These are phyloP conservation scores for Cladosporium sp. DNA, from an alignment of 2,329 filamentous ascomycete genomes.

Conservation along the genomic window DNA sequence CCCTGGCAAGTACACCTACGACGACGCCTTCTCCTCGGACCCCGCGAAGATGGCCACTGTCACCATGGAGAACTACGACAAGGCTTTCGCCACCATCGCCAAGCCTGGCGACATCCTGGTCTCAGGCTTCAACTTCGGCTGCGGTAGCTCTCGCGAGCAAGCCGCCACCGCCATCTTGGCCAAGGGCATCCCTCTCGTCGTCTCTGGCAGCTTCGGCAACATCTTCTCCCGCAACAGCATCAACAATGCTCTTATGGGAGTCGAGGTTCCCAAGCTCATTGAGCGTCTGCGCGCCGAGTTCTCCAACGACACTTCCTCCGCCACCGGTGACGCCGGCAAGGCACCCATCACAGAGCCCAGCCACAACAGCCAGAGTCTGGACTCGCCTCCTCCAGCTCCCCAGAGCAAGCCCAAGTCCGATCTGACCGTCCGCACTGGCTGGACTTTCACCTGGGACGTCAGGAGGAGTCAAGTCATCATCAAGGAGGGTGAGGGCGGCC, in stretches of 20 bases:
- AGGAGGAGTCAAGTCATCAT: slow-evolving; percentile 69
- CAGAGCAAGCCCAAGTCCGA: slow-evolving; percentile 50
- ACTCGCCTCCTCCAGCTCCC: slow-evolving; percentile 50
- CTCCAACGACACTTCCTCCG: slow-evolving; percentile 20
- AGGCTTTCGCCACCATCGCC: slow-evolving; percentile 64
- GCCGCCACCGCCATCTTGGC: slow-evolving; percentile 85
- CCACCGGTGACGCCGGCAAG: slow-evolving; percentile 31
- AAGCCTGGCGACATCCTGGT: slow-evolving; percentile 78
- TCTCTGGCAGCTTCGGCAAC: slow-evolving; percentile 79
- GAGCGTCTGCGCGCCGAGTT: slow-evolving; percentile 64
- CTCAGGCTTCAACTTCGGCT: slow-evolving; percentile 85
- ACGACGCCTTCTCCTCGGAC: slow-evolving; percentile 75
- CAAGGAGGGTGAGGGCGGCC: slow-evolving; percentile 67
- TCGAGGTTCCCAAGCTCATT: slow-evolving; percentile 70
- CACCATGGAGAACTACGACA: slow-evolving; percentile 94
- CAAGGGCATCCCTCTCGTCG: slow-evolving; percentile 76
- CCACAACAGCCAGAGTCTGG: slow-evolving; percentile 53
- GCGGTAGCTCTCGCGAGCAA: slow-evolving; percentile 78
- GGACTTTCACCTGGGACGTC: slow-evolving; percentile 83
- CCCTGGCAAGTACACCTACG: slow-evolving; percentile 88
- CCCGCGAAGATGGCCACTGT: slow-evolving; percentile 81
- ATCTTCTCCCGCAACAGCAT: slow-evolving; percentile 80
- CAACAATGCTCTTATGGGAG: slow-evolving; percentile 74
- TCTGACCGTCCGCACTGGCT: slow-evolving; percentile 74
- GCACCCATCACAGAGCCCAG: slow-evolving; percentile 54